phyloP scores from a whole-genome alignment of 2,329 filamentous ascomycete species.

The Colletotrichum zoysiae region DNA sequence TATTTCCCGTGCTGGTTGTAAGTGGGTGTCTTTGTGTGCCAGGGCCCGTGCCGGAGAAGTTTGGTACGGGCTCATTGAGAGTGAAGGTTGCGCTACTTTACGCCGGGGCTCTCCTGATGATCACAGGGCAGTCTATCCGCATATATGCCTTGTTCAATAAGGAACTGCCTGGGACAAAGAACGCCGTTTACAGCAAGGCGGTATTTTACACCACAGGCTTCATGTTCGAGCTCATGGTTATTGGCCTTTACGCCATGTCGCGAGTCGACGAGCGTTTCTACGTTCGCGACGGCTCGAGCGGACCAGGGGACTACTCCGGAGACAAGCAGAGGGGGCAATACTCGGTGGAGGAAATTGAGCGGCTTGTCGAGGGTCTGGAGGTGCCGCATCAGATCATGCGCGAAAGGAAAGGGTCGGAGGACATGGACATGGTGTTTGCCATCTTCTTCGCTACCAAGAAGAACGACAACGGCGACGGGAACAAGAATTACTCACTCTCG shows the following conservation, averaged over 20 bases:
- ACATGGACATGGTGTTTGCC: slow-evolving; percentile 35
- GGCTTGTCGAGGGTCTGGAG: slow-evolving; percentile 29
- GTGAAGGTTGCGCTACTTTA: slow-evolving; percentile 49
- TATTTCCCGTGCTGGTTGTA: slow-evolving; percentile 44
- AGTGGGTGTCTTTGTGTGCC: slow-evolving; percentile 46
- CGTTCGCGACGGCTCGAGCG: slow-evolving; percentile 48
- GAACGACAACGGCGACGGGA: not conserved
- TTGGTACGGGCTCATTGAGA: slow-evolving; percentile 49
- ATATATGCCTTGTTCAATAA: slow-evolving; percentile 47
- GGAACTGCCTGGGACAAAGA: slow-evolving; percentile 43
- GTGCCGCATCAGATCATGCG: slow-evolving; percentile 43
- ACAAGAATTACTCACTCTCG: not conserved
- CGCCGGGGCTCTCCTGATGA: slow-evolving; percentile 40
- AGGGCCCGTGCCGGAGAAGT: slow-evolving; percentile 48
- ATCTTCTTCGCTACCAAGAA: slow-evolving; percentile 38
- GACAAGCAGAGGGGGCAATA: slow-evolving; percentile 31
- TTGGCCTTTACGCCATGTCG: slow-evolving; percentile 46
- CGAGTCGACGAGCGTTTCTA: slow-evolving; percentile 50
- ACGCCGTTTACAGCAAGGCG: slow-evolving; percentile 49
- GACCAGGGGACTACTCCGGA: slow-evolving; percentile 46
- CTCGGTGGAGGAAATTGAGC: slow-evolving; percentile 41
- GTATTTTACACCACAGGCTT: slow-evolving; percentile 54
- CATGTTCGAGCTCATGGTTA: slow-evolving; percentile 48
- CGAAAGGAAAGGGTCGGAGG: slow-evolving; percentile 27
- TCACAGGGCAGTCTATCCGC: slow-evolving; percentile 44